phyloP scores from a whole-genome alignment of 495 filamentous ascomycete genomes.

The Parmelia sp. region DNA sequence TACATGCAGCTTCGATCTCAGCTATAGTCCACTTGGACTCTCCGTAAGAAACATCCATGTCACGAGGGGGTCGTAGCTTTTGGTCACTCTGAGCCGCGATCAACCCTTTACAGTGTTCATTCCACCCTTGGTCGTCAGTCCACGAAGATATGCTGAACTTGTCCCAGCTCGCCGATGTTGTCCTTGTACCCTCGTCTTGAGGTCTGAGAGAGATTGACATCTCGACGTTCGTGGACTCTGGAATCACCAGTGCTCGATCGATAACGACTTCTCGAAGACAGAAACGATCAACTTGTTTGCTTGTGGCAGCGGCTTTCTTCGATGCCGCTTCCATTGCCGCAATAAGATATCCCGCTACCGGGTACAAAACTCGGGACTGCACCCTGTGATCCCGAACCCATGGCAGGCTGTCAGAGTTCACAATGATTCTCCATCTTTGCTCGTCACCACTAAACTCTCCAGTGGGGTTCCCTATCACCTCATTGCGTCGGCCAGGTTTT shows the following conservation, averaged over 20 bases:
- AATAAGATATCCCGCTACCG: slow-evolving; percentile 21
- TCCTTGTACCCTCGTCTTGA: slow-evolving; percentile 4
- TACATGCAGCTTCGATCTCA: too few species aligned
- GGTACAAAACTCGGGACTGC: slow-evolving; percentile 20
- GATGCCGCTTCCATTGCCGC: slow-evolving; percentile 26
- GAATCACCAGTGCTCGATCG: slow-evolving; percentile 17
- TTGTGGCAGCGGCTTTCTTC: not conserved
- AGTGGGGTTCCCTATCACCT: slow-evolving; percentile 27
- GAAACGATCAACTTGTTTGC: not conserved
- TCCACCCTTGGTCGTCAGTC: slow-evolving; percentile 6
- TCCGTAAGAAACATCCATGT: too few species aligned
- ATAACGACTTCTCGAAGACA: not conserved
- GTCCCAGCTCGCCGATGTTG: slow-evolving; percentile 4
- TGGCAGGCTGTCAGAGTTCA: slow-evolving; percentile 26
- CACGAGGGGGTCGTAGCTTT: too few species aligned
- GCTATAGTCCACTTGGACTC: too few species aligned
- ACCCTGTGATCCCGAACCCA: slow-evolving; percentile 28
- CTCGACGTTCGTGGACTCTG: not conserved
- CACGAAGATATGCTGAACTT: slow-evolving; percentile 13
- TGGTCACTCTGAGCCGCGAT: too few species aligned
- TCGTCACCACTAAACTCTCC: slow-evolving; percentile 23
- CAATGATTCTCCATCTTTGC: slow-evolving; percentile 30
- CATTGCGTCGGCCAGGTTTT: slow-evolving; percentile 15
- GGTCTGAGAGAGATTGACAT: slow-evolving; percentile 23
- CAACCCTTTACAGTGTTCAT: slow-evolving; percentile 7